Evolutionary conservation across 352 stramenopile genomes (phyloP).

Genomic region (Pythium plurisporium): DNA sequence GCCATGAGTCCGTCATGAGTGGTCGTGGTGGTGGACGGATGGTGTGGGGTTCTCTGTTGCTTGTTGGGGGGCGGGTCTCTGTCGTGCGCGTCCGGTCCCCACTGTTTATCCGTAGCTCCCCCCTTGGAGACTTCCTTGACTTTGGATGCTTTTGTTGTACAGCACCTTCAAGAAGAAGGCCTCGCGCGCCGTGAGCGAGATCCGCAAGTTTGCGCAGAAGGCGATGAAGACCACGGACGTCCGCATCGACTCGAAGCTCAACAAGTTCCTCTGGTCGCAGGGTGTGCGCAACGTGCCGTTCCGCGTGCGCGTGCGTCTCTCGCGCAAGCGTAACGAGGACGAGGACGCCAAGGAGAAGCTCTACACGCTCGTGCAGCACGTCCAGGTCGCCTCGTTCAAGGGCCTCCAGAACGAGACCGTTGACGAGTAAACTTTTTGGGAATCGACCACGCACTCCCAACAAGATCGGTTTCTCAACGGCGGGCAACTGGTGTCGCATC

Average conservation of each 20-base stretch:
- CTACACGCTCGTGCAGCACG: slow-evolving; percentile 98
- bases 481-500: slow-evolving; percentile 14
- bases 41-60: not conserved
- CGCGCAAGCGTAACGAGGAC: slow-evolving; percentile 98
- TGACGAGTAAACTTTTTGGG: slow-evolving; percentile 68
- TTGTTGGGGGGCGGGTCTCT: not conserved
- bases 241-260: slow-evolving; percentile 93
- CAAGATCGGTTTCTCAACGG: slow-evolving; percentile 5
- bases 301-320: slow-evolving; percentile 96
- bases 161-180: slow-evolving; percentile 98
- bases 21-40: not conserved
- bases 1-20: not conserved
- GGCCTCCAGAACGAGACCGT: slow-evolving; percentile 96
- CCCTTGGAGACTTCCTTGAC: slow-evolving; percentile 88
- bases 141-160: slow-evolving; percentile 33
- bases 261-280: slow-evolving; percentile 98
- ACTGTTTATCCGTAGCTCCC: slow-evolving; percentile 61
- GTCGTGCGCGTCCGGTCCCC: not conserved
- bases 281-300: slow-evolving; percentile 98
- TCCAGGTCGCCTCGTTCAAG: slow-evolving; percentile 96
- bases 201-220: slow-evolving; percentile 97
- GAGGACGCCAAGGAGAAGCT: slow-evolving; percentile 99
- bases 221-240: slow-evolving; percentile 98
- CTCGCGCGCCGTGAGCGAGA: slow-evolving; percentile 95
- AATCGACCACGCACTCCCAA: not conserved